phyloP scores from a whole-genome alignment of 441 rosid genomes.

The Viola pubescens region DNA sequence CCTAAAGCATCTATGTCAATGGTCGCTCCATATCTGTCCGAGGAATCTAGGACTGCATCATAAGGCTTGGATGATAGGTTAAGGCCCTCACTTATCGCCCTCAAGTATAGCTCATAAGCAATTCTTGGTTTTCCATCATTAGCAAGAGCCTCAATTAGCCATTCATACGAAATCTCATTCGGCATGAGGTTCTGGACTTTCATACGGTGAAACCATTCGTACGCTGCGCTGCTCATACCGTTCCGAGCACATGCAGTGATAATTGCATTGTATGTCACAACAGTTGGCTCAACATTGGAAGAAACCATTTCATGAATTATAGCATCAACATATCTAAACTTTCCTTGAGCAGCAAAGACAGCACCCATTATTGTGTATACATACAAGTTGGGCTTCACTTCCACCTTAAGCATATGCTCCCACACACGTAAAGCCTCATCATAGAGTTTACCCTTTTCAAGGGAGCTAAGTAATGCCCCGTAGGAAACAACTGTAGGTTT shows the following conservation, averaged over 20 bases:
- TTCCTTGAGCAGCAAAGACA: constrained; percentile 52
- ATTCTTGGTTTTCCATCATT: constrained; percentile 75
- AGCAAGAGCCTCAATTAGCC: constrained; percentile 66
- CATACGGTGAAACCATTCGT: constrained; percentile 88
- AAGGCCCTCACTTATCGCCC: constrained; percentile 53
- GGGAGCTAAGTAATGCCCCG: constrained; percentile 71
- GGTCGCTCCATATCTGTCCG: constrained; percentile 46
- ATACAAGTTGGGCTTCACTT: constrained; percentile 55
- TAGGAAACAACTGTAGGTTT: constrained; percentile 76
- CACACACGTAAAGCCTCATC: constrained; percentile 69
- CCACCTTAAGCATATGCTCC: constrained; percentile 83
- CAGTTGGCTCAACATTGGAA: constrained; percentile 56
- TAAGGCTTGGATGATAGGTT: constrained; percentile 51
- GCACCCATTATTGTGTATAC: constrained; percentile 83
- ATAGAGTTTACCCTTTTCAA: constrained; percentile 75
- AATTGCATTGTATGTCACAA: constrained; percentile 78
- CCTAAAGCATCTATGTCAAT: constrained; percentile 54
- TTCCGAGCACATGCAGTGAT: constrained; percentile 57
- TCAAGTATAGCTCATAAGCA: constrained; percentile 56
- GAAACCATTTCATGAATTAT: constrained; percentile 57
- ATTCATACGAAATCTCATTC: constrained; percentile 63
- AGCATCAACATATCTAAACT: constrained; percentile 53
- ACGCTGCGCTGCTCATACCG: constrained; percentile 55
- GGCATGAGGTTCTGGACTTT: constrained; percentile 46
- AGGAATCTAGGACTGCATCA: constrained; percentile 50